Percentiles rank a stretch among this genome's conserved stretches.
These are phyloP conservation scores for Bullera alba DNA, from an alignment of 768 basidiomycete species.

Conservation along the genomic window DNA sequence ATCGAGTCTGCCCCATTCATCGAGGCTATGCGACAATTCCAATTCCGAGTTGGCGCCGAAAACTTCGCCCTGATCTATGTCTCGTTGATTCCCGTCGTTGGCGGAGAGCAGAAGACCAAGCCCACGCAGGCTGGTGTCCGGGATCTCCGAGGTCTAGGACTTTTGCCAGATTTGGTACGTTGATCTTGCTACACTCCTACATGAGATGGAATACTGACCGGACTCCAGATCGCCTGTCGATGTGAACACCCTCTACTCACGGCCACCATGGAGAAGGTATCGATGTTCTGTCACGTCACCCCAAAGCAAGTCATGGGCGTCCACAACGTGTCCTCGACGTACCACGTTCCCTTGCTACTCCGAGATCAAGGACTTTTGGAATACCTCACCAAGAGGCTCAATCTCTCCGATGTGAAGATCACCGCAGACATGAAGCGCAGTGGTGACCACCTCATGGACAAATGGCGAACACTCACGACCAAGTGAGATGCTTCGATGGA, in stretches of 20 bases:
- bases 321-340: constrained; percentile 92
- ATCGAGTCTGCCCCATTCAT: constrained; percentile 98
- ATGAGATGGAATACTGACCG: not conserved
- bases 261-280: constrained; percentile 88
- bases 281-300: constrained; percentile 97
- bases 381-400: constrained; percentile 75
- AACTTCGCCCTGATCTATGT: constrained; percentile 97
- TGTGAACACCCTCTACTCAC: constrained; percentile 72
- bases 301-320: constrained; percentile 81
- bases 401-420: constrained; percentile 57
- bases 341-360: constrained; percentile 89
- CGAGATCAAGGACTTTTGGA: constrained; percentile 85
- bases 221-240: constrained; percentile 81
- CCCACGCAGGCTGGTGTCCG: constrained; percentile 96
- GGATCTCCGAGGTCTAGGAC: constrained; percentile 81
- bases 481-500: constrained; percentile 25
- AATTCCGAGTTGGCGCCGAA: constrained; percentile 91
- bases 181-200: not conserved
- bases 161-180: constrained; percentile 83
- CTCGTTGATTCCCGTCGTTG: constrained; percentile 95
- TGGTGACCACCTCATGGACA: constrained; percentile 60
- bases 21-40: constrained; percentile 99
- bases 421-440: constrained; percentile 55
- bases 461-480: constrained; percentile 85
- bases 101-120: constrained; percentile 98